Evolutionary conservation across 1,139 yeast species (phyloP), one percentile per base, ranked within the genome.

Genomic region (Kodamaea alishanica): DNA sequence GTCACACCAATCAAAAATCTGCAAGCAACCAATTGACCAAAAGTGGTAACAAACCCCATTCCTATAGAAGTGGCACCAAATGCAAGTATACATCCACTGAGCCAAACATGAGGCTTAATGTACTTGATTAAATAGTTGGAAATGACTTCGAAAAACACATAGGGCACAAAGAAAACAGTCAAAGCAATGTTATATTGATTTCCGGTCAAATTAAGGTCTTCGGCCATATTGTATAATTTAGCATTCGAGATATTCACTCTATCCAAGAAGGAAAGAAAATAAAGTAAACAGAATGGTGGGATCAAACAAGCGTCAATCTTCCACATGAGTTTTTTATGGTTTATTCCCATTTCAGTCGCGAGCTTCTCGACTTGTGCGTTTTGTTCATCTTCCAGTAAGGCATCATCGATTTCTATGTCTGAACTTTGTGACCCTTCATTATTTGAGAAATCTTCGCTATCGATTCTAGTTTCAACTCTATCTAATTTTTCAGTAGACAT

Each of bases 211-310:
- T 63, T 50, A 36, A 83, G 62, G 37, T 78, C 82, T 5, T 54
- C 58, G 24, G 72, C 63, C 61, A 84, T 63, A 8, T 89, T 89
- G 47, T 82, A 81, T 42, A 81, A 70, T 45, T 77, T 77, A 20
- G 92, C 92, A 55, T 84, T 84, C 29, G 88, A 79, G 42, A 84
- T 81, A 55, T 83, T 84, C 38, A 82, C 87, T 55, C 89, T 68
- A 55, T 83, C 90, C 54, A 83, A 65, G 49, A 83, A 84, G 1
- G 87, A 78, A 47, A 83, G 68, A 51, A 84, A 76, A 51, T 84
- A 83, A 33, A 84, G 67, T 32, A 82, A 58, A 57, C 87, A 79
- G 50, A 83, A 80, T 26, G 88, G 81, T 4, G 88, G 87, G 25
- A 83, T 79, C 33, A 83, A 81, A 43, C 82, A 75, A 5, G 77